Evolutionary conservation across 176 grass and related monocot genomes (phyloP).

Genomic region (Canna indica): DNA sequence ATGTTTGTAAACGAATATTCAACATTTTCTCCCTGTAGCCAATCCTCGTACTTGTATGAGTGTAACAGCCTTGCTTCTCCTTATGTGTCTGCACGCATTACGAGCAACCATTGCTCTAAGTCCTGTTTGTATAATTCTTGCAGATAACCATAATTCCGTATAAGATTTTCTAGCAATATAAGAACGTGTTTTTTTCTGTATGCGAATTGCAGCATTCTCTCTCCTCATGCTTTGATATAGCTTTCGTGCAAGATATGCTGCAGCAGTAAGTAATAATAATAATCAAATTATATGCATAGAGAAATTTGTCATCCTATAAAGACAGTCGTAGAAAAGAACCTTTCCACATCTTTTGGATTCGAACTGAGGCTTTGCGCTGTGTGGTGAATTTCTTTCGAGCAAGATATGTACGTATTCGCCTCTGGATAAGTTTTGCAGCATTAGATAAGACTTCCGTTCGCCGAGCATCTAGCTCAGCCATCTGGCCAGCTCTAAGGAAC

Average conservation of each 20-base stretch:
- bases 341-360: conserved; percentile 75
- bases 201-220: conserved; percentile 71
- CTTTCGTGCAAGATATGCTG: conserved; percentile 74
- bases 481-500: conserved; percentile 84
- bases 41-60: conserved; percentile 52
- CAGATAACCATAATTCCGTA: conserved; percentile 36
- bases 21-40: not conserved
- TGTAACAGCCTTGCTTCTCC: conserved; percentile 53
- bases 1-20: not conserved
- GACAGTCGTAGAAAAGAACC: conserved; percentile 31
- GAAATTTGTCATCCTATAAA: conserved; percentile 15
- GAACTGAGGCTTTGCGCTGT: conserved; percentile 49
- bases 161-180: conserved; percentile 71
- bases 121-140: conserved; percentile 59
- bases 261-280: not conserved
- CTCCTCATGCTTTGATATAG: conserved; percentile 62
- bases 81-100: conserved; percentile 52
- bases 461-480: conserved; percentile 92
- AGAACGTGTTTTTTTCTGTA: conserved; percentile 68
- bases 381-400: conserved; percentile 59
- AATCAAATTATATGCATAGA: conserved; percentile 20
- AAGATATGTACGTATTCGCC: conserved; percentile 70
- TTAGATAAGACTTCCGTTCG: conserved; percentile 78
- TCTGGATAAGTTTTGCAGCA: conserved; percentile 59
- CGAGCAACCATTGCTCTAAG: conserved; percentile 65